Percentiles rank a stretch among this genome's conserved stretches.
Conservation (phyloP, 2,329 filamentous ascomycete species). For the Aureobasidium sp. region DNA sequence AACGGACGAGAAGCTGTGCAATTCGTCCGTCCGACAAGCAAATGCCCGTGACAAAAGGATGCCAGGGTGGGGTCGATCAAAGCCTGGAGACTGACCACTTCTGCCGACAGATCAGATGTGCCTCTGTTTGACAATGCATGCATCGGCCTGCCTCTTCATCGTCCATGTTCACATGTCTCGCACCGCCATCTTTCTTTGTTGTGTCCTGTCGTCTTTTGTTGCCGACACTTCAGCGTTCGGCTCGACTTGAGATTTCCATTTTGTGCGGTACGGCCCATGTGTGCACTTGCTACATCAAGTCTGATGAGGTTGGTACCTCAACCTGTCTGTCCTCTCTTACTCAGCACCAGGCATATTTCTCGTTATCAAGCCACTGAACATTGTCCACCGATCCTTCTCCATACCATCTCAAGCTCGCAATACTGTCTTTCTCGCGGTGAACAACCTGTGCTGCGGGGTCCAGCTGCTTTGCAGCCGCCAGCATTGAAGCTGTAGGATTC, state of each 20-base stretch:
- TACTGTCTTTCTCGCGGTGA: constrained; percentile 58
- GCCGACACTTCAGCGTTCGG: background rate
- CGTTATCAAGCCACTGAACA: constrained; percentile 66
- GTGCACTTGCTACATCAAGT: background rate
- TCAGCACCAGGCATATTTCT: constrained; percentile 73
- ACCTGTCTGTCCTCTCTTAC: background rate
- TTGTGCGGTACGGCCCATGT: background rate
- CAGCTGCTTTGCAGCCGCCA: constrained; percentile 39
- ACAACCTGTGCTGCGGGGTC: constrained; percentile 45
- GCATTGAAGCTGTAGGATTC: constrained; percentile 60
- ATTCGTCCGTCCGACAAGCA: background rate
- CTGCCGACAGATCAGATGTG: background rate
- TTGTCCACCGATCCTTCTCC: constrained; percentile 44
- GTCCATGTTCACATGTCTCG: background rate
- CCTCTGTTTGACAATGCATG: background rate
- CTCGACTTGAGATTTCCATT: background rate
- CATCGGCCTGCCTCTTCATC: background rate
- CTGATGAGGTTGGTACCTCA: background rate
- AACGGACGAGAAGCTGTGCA: background rate
- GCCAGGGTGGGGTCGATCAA: background rate
- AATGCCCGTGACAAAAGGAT: background rate
- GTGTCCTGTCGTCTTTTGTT: background rate
- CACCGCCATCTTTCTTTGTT: background rate
- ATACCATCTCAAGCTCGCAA: constrained; percentile 67
- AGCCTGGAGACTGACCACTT: background rate